Conservation (phyloP, 2,329 filamentous ascomycete genomes). For the Tricladium varicosporioides region DNA sequence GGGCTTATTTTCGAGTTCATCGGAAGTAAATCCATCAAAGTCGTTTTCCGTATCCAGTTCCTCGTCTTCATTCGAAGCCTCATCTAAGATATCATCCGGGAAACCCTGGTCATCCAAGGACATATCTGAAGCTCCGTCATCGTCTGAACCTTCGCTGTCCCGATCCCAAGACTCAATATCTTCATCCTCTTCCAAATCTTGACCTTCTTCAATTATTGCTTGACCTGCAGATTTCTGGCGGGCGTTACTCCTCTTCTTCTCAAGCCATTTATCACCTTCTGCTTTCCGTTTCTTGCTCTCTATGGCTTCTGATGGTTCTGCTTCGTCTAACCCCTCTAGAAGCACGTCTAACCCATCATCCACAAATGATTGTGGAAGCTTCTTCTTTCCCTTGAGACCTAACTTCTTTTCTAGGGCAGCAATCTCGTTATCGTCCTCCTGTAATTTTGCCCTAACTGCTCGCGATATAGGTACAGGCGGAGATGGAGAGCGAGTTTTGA, state of each 20-base stretch:
- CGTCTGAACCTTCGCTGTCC: constrained; percentile 33
- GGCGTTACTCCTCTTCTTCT: constrained; percentile 53
- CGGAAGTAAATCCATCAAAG: constrained; percentile 39
- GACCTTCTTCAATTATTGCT: neutral
- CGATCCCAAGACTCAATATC: constrained; percentile 20
- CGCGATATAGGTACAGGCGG: constrained; percentile 24
- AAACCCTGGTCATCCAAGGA: constrained; percentile 31
- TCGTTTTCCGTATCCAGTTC: constrained; percentile 37
- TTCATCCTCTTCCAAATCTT: constrained; percentile 17
- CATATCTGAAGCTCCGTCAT: constrained; percentile 32
- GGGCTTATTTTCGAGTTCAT: constrained; percentile 34
- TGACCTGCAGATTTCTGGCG: constrained; percentile 12
- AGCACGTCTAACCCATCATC: constrained; percentile 83
- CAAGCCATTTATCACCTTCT: constrained; percentile 60
- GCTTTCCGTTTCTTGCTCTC: constrained; percentile 56
- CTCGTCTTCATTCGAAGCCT: constrained; percentile 12
- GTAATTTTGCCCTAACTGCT: constrained; percentile 60
- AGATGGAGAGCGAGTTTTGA: constrained; percentile 14
- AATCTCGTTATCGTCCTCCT: constrained; percentile 85
- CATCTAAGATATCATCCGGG: constrained; percentile 29
- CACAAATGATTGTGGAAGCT: constrained; percentile 67
- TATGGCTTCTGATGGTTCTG: constrained; percentile 43
- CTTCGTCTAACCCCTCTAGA: constrained; percentile 63
- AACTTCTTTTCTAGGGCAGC: constrained; percentile 82
- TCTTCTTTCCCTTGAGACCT: constrained; percentile 74